Evolutionary conservation across 257 asterid genomes (phyloP).

Genomic region (Verbascum thapsus): DNA sequence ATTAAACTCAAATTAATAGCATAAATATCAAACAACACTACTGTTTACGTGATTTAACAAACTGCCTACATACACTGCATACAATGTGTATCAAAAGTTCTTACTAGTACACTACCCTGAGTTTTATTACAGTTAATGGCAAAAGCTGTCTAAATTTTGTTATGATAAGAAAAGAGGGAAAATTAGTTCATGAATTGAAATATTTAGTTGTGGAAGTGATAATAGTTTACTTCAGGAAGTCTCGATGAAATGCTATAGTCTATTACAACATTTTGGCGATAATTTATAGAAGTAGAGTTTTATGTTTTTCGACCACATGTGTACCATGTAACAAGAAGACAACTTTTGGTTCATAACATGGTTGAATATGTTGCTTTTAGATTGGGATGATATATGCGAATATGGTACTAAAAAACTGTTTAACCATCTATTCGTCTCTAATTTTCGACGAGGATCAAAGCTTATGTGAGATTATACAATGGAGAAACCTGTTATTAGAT

Average conservation of each 20-base stretch:
- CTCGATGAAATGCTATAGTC: not conserved
- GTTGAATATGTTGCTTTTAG: not conserved
- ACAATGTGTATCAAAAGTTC: too few relatives aligned
- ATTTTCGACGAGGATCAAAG: not conserved
- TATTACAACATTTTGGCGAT: not conserved
- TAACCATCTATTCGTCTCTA: not conserved
- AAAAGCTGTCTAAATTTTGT: not conserved
- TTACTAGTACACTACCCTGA: too few relatives aligned
- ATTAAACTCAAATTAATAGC: too few relatives aligned
- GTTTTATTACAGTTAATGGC: not conserved
- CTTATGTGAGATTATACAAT: not conserved
- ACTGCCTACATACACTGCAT: too few relatives aligned
- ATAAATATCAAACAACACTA: too few relatives aligned
- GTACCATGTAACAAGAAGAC: too few relatives aligned
- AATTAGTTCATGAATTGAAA: constrained; percentile 10
- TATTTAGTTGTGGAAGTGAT: constrained; percentile 3
- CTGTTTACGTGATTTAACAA: too few relatives aligned
- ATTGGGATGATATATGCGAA: not conserved
- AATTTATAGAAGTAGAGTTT: not conserved
- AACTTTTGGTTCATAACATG: not conserved
- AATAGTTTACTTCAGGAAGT: not conserved
- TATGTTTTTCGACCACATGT: not conserved
- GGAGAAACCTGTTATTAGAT: constrained; percentile 10
- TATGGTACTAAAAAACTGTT: not conserved
- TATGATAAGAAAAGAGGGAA: not conserved